Percentiles rank a stretch among this genome's conserved stretches.
phyloP scores from a whole-genome alignment of 352 stramenopile species.

The Globisporangium cystogenes region DNA sequence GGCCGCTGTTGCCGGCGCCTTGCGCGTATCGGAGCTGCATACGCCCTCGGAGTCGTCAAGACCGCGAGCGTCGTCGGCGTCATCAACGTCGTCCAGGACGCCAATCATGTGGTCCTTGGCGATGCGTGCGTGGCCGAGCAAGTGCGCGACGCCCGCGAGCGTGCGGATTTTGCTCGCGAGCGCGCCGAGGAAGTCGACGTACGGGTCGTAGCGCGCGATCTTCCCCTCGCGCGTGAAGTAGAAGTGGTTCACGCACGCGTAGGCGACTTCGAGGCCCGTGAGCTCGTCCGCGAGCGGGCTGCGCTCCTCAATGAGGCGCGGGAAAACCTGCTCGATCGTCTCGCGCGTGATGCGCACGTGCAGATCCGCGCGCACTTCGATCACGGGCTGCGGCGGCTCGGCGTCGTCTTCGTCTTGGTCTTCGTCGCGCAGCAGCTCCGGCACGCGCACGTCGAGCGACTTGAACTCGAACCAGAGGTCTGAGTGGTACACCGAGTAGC shows the following conservation, averaged over 20 bases:
- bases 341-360: conserved; percentile 34
- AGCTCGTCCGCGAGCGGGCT: conserved; percentile 27
- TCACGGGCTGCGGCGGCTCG: conserved; percentile 14
- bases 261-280: conserved; percentile 36
- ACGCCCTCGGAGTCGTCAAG: too few relatives aligned
- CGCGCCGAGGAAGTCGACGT: conserved; percentile 33
- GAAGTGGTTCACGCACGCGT: conserved; percentile 38
- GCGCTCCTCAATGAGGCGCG: conserved; percentile 25
- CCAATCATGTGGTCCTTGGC: conserved; percentile 42
- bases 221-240: conserved; percentile 33
- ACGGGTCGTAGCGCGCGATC: conserved; percentile 34
- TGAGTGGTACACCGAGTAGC: conserved; percentile 44
- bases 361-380: conserved; percentile 24
- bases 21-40: too few relatives aligned
- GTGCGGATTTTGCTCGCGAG: conserved; percentile 21
- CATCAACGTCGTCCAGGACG: neutral
- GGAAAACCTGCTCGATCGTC: conserved; percentile 55
- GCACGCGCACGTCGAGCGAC: conserved; percentile 23
- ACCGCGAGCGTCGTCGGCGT: too few relatives aligned
- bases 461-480: conserved; percentile 39
- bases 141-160: conserved; percentile 18
- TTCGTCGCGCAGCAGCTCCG: neutral
- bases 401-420: neutral
- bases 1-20: neutral
- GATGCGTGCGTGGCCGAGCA: conserved; percentile 34